Conservation (phyloP, 2,329 filamentous ascomycete species). For the Colletotrichum plurivorum region DNA sequence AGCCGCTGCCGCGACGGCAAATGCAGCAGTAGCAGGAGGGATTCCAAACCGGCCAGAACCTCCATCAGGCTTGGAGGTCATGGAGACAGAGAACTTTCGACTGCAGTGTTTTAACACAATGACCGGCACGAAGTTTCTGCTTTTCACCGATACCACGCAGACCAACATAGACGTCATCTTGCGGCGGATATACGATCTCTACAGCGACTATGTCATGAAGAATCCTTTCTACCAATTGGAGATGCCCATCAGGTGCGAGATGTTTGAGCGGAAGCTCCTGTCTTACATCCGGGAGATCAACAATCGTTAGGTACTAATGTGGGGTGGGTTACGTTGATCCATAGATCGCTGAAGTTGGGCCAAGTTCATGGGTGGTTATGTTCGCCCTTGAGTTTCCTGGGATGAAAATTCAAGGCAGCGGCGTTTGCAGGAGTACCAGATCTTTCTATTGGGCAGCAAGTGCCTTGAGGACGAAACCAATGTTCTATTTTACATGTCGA, state of each 20-base stretch:
- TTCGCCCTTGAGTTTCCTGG: not conserved
- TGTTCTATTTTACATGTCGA: conserved; percentile 41
- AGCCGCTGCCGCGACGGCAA: conserved; percentile 52
- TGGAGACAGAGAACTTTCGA: conserved; percentile 95
- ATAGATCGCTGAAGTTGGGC: no score
- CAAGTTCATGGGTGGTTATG: not conserved
- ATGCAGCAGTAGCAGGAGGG: conserved; percentile 45
- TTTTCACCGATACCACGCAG: conserved; percentile 93
- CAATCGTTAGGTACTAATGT: conserved; percentile 58
- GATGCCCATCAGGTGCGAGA: conserved; percentile 96
- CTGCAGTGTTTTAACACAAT: conserved; percentile 96
- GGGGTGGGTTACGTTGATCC: no score
- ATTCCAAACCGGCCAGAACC: conserved; percentile 69
- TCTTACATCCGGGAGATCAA: conserved; percentile 84
- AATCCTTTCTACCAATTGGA: conserved; percentile 99
- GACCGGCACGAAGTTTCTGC: conserved; percentile 94
- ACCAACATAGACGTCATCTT: conserved; percentile 89
- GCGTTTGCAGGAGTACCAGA: conserved; percentile 37
- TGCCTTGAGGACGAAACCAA: conserved; percentile 33
- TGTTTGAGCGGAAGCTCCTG: conserved; percentile 89
- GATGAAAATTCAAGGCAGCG: conserved; percentile 18
- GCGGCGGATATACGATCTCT: conserved; percentile 91
- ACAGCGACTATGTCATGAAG: conserved; percentile 99
- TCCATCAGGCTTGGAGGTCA: conserved; percentile 86
- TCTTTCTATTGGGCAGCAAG: conserved; percentile 37